A percentile compares a stretch with the other conserved stretches of the same genome.
These are phyloP conservation scores for Mycena venus DNA, from an alignment of 768 basidiomycete species.

Conservation along the genomic window DNA sequence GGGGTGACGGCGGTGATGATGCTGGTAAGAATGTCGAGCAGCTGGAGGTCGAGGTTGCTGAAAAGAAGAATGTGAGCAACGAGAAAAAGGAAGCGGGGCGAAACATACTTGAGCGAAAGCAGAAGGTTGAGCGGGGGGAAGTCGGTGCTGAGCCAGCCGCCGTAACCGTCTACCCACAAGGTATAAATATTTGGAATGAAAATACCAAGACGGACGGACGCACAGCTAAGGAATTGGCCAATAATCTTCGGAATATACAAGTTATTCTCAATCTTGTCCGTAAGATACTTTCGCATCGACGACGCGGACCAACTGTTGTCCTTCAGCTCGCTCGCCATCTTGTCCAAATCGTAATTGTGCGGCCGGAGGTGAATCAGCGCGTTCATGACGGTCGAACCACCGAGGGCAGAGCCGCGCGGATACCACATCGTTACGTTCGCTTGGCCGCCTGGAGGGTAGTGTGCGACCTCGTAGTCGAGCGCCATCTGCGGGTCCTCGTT, in stretches of 20 bases:
- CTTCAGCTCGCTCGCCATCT: slow-evolving; percentile 15
- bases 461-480: slow-evolving; percentile 25
- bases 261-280: slow-evolving; percentile 26
- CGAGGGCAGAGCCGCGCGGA: slow-evolving; percentile 21
- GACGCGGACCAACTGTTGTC: slow-evolving; percentile 18
- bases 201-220: not conserved
- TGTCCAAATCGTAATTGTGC: slow-evolving; percentile 22
- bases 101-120: slow-evolving; percentile 9
- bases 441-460: slow-evolving; percentile 12
- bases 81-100: no score
- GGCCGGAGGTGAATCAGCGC: slow-evolving; percentile 28
- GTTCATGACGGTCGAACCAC: slow-evolving; percentile 28
- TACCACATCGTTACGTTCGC: slow-evolving; percentile 31
- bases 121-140: slow-evolving; percentile 29
- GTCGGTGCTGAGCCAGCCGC: slow-evolving; percentile 28
- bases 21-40: slow-evolving; percentile 12
- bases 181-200: not conserved
- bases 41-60: slow-evolving; percentile 22
- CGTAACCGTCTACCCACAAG: slow-evolving; percentile 14
- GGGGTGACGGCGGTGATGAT: slow-evolving; percentile 17
- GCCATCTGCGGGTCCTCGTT: slow-evolving; percentile 25
- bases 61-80: not conserved
- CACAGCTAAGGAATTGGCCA: slow-evolving; percentile 20
- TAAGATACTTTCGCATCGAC: slow-evolving; percentile 21
- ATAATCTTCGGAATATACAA: slow-evolving; percentile 10